phyloP scores from a whole-genome alignment of 139 green algal species.

The Penium margaritaceum region DNA sequence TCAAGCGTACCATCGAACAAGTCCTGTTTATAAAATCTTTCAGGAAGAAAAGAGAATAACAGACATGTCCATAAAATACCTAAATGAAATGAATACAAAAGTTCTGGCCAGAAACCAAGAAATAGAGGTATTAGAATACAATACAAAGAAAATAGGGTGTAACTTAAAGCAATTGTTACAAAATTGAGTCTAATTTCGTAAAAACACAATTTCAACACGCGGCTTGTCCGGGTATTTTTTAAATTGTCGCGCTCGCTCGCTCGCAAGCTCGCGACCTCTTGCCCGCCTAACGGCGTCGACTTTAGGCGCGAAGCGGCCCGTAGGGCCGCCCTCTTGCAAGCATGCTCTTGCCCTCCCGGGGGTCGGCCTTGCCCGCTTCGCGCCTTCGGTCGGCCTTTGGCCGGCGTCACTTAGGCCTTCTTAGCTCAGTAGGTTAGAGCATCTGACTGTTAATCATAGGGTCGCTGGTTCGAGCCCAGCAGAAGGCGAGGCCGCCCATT shows the following conservation, averaged over 20 bases:
- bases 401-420: no score
- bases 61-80: neutral
- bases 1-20: neutral
- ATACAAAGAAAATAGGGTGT: neutral
- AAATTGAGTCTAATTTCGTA: constrained; percentile 4
- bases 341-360: no score
- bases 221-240: no score
- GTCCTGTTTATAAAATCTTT: constrained; percentile 2
- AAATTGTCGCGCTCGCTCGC: no score
- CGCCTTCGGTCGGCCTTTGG: no score
- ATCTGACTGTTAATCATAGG: constrained; percentile 1
- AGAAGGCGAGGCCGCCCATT: no score
- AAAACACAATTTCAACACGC: constrained; percentile 1
- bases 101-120: constrained; percentile 5
- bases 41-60: constrained; percentile 2
- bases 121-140: constrained; percentile 1
- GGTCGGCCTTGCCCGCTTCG: no score
- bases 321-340: no score
- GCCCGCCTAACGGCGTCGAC: no score
- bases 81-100: constrained; percentile 7
- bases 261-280: no score
- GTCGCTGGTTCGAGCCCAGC: neutral
- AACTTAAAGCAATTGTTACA: constrained; percentile 1
- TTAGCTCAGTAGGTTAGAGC: neutral
- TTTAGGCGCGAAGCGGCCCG: no score